These are phyloP conservation scores for Plectranthus barbatus DNA, from an alignment of 257 asterid genomes.

Conservation along the genomic window DNA sequence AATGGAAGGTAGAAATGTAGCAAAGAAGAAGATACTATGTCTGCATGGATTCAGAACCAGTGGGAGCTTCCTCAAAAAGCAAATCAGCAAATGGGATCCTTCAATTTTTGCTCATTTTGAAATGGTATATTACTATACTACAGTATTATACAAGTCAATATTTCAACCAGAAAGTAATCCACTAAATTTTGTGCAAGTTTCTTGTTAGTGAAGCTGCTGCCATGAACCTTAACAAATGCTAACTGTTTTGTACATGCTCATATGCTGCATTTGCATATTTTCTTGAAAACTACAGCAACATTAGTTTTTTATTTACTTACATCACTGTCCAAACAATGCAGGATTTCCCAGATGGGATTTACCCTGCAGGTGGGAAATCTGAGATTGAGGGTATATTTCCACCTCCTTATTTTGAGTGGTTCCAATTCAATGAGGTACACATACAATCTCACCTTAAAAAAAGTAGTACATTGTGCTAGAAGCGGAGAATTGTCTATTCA, in stretches of 20 bases:
- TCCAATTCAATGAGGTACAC: conserved; percentile 46
- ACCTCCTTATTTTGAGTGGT: conserved; percentile 69
- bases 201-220: not conserved
- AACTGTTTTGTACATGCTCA: not conserved
- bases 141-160: too few species aligned
- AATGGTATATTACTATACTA: conserved; percentile 23
- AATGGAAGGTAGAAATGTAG: conserved; percentile 17
- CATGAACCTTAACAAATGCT: not conserved
- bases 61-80: conserved; percentile 53
- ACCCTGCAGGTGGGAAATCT: conserved; percentile 57
- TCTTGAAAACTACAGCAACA: too few species aligned
- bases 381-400: conserved; percentile 64
- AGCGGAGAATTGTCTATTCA: too few species aligned
- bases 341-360: conserved; percentile 54
- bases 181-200: not conserved
- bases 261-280: too few species aligned
- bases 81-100: conserved; percentile 66
- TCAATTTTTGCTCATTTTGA: conserved; percentile 42
- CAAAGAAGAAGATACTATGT: conserved; percentile 48
- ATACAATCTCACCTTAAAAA: not conserved
- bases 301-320: too few species aligned
- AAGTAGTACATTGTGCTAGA: not conserved
- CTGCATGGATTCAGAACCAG: conserved; percentile 72
- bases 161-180: not conserved
- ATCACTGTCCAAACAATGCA: conserved; percentile 7